Base-by-base conservation (phyloP, 2,329 filamentous ascomycete genomes). In the Diaporthe longicolla region DNA sequence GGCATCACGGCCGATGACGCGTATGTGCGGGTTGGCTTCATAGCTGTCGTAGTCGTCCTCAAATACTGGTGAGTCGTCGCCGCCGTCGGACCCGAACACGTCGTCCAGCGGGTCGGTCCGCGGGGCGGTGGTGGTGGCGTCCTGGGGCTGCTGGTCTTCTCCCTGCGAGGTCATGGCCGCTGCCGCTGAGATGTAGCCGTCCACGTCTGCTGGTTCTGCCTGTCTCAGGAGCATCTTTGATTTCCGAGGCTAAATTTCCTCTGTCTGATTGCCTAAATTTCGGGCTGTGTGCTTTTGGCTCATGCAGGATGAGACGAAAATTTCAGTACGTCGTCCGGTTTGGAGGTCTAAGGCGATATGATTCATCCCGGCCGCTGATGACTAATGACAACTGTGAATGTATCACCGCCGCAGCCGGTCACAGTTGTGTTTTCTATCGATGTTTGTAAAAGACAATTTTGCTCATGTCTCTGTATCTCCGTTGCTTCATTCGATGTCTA, bases 181-280 rank as follows among this genome's bases (percentile, higher is more conserved):
- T 48, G 40, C 40, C 7, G 72, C 54, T 6, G 69, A 65, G 21
- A 74, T 75, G 57, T 29, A 70, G 59, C 68, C 70, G 58, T 65
- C 73, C 50, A 70, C 72, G 74, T 75, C 68, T 57, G 73, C 72
- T 35, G 74, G 74, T 32, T 75, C 70, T 50, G 72, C 65, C 40
- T 75, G 74, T 48, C 73, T 74, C 69, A 75, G 74, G 37, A 75
- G 72, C 74, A 75, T 75, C 24, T 19, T 71, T 63, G 43, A 19
- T 21, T 58, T 54, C 43, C 24, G 6, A 26, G 10, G 6, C 4
- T 21, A 7, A 11, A 15, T 3, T 9, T 2, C 35, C 0, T n/a
- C 5, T 7, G 2, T 26, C 13, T 61, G 15, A 35, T 1, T n/a
- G 4, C 35, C 8, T 15, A 26, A 13, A 1, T 52, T 54, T 19